phyloP scores from a whole-genome alignment of 1,139 yeast species.

The Nakaseomyces bracarensis region DNA sequence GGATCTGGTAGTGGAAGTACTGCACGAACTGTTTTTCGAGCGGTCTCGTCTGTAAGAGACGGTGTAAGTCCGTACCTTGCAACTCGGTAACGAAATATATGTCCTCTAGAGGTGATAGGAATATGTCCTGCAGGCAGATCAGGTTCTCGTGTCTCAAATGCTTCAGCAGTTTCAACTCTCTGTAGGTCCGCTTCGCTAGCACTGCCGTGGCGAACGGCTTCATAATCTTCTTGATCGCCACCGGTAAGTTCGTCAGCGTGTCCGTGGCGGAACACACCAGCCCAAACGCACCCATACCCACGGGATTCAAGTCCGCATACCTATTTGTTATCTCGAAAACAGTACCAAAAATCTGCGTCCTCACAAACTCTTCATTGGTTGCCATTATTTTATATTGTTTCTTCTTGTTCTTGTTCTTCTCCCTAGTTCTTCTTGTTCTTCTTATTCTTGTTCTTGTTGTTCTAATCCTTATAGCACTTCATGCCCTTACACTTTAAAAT shows the following conservation, averaged over 20 bases:
- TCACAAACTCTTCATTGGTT: conserved; percentile 32
- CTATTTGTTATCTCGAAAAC: conserved; percentile 89
- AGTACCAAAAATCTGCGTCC: conserved; percentile 62
- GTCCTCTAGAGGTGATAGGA: conserved; percentile 90
- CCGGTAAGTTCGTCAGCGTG: conserved; percentile 82
- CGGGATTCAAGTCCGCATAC: conserved; percentile 89
- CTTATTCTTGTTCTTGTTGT: not conserved
- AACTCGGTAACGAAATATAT: conserved; percentile 94
- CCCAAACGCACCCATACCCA: conserved; percentile 99
- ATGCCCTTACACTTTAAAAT: too few relatives aligned
- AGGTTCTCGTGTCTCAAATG: conserved; percentile 92
- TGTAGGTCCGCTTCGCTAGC: conserved; percentile 88
- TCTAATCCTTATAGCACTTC: too few relatives aligned
- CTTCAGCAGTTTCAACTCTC: conserved; percentile 87
- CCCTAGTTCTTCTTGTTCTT: not conserved
- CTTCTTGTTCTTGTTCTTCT: not conserved
- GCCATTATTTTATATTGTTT: conserved; percentile 18
- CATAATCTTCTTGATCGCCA: conserved; percentile 96
- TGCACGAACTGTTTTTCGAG: conserved; percentile 93
- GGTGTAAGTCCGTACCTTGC: conserved; percentile 92
- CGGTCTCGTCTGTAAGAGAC: conserved; percentile 85
- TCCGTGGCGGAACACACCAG: conserved; percentile 95
- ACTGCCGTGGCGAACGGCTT: conserved; percentile 94
- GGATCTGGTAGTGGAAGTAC: conserved; percentile 87
- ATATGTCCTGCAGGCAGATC: conserved; percentile 88